phyloP scores from a whole-genome alignment of 1,284 basidiomycete species.

The Apiotrichum sp. region DNA sequence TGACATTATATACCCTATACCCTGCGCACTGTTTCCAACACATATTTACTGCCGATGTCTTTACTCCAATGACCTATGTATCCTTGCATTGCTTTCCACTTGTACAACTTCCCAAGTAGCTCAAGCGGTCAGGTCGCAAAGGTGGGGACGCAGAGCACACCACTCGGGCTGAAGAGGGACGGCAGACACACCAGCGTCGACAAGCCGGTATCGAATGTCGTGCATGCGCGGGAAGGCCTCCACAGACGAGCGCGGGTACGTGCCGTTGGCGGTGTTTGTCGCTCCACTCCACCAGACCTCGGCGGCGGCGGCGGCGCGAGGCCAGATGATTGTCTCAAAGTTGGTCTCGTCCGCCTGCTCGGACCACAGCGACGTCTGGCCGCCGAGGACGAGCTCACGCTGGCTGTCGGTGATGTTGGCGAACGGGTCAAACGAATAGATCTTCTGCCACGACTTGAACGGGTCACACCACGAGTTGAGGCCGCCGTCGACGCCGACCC shows the following conservation, averaged over 20 bases:
- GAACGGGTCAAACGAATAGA: neutral
- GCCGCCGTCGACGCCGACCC: constrained; percentile 55
- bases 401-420: constrained; percentile 55
- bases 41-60: no score
- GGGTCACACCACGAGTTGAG: constrained; percentile 61
- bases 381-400: constrained; percentile 57
- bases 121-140: neutral
- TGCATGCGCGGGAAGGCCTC: constrained; percentile 69
- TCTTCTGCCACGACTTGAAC: constrained; percentile 61
- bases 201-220: constrained; percentile 63
- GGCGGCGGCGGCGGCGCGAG: constrained; percentile 66
- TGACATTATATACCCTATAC: no score
- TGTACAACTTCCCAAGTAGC: no score
- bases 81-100: no score
- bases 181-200: constrained; percentile 60
- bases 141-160: constrained; percentile 53
- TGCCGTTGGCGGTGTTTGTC: constrained; percentile 21
- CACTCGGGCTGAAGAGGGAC: constrained; percentile 70
- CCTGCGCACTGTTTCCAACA: no score
- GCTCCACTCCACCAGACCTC: constrained; percentile 83
- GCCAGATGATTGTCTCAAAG: constrained; percentile 68
- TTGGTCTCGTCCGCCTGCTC: constrained; percentile 68
- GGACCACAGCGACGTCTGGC: constrained; percentile 66
- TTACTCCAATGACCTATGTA: no score
- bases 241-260: constrained; percentile 2